Evolutionary conservation across 2,329 filamentous ascomycete genomes (phyloP), one percentile per base, ranked within the genome.

Genomic region (Apiospora malaysiana): DNA sequence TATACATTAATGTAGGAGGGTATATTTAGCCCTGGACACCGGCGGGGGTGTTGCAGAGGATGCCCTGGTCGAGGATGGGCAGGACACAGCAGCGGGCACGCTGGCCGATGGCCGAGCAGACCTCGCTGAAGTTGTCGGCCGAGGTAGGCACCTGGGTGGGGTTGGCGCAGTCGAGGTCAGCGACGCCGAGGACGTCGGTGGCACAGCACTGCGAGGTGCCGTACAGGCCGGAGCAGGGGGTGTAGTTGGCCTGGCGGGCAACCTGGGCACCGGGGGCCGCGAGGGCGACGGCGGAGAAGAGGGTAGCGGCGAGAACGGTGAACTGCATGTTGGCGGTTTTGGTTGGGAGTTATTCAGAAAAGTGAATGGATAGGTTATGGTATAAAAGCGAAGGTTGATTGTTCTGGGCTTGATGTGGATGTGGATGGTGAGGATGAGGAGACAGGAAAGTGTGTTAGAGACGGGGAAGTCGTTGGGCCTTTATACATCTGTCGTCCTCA

Each of bases 121-220:
- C 79, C 68, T 79, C 78, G 71, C 81, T 81, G 77, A 88, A 86
- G 70, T 82, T 77, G 65, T 81, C 80, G 68, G 80, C 80, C 70
- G 76, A 72, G 37, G 77, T 75, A 25, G 85, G 84, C 4, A 75
- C 73, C 5, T 68, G 27, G 5, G 79, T 18, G 25, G 88, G 87
- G 72, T 81, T 78, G 47, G 77, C 81, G 78, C 89, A 91, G 81
- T 90, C 65, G 4, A 68, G 67, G 46, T 68, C 67, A 16, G 67
- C 67, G 21, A 68, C 67, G 37, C 67, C 67, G 18, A 90, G 84
- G 56, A 90, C 82, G 73, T 90, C 86, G 43, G 87, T 88, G 18
- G 88, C 86, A 76, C 89, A 91, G 83, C 89, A 91, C 73, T 85
- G 83, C 2, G 87, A 76, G 37, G 77, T 82, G 71, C 77, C 79